Conservation (phyloP, 176 grass and related monocot species). For the Cocos nucifera region DNA sequence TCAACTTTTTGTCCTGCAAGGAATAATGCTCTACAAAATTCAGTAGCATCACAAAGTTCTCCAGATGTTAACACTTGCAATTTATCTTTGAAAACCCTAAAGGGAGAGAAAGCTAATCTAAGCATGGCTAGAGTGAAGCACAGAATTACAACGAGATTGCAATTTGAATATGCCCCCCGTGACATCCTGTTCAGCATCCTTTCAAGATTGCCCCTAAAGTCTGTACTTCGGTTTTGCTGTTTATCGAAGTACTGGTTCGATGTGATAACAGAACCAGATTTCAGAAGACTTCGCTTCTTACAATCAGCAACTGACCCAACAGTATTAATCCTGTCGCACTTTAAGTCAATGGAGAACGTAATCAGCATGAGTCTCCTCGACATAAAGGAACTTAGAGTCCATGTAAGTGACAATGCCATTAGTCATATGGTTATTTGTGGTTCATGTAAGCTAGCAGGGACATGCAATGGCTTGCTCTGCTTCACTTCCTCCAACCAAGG, state of each 20-base stretch:
- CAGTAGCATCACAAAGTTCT: too few relatives aligned
- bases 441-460: background rate
- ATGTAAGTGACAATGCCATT: background rate
- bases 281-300: background rate
- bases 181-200: slow-evolving; percentile 14
- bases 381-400: background rate
- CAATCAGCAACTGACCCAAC: background rate
- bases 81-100: too few relatives aligned
- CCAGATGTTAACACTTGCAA: too few relatives aligned
- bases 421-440: background rate
- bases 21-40: too few relatives aligned
- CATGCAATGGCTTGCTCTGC: slow-evolving; percentile 9
- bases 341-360: background rate
- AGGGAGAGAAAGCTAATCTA: too few relatives aligned
- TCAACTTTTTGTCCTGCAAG: too few relatives aligned
- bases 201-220: slow-evolving; percentile 1
- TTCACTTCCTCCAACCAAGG: background rate
- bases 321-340: background rate
- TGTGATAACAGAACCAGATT: slow-evolving; percentile 8
- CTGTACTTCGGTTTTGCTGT: background rate
- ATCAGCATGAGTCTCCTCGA: slow-evolving; percentile 2
- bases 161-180: background rate
- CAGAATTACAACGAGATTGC: background rate
- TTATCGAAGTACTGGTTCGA: slow-evolving; percentile 3
- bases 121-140: too few relatives aligned